Evolutionary conservation across 495 filamentous ascomycete genomes (phyloP), one percentile per base, ranked within the genome.

Genomic region (Podospora pseudocomata): DNA sequence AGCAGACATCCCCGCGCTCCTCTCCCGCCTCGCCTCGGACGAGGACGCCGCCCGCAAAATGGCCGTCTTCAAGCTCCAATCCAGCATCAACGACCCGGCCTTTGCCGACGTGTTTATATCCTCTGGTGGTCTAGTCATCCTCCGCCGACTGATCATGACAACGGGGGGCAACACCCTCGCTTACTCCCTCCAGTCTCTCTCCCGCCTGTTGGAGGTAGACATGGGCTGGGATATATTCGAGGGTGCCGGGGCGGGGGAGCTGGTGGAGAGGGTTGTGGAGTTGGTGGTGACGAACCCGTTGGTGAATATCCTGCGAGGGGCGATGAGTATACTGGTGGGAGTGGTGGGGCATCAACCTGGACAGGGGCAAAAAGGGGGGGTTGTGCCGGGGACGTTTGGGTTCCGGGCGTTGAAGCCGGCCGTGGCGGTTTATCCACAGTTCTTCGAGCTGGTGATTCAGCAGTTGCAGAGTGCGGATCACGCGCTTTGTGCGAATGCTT

Each of bases 21-120:
- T 87, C 70, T 79, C 83, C 75, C 84, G 84, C 69, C 80, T 87
- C 32, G 78, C 80, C 30, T 86, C 83, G 76, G 84, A 86, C 69
- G 85, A 86, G 80, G 96, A 98, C 85, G 92, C 92, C 39, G 91
- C 92, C 65, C 92, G 95, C 72, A 99, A 99, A 83, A 97, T 97
- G 92, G 95, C 95, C 15, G 96, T 93, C 67, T 99, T 99, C 86
- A 97, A 96, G 79, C 87, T 99, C 54, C 95, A 99, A 79, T 86
- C 87, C 55, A 92, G 89, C 68, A 97, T 99, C 74, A 92, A 92
- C 73, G 96, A 99, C 77, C 95, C 95, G 4, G 92, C 93, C 61
- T 98, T 99, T 76, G 96, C 95, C 57, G 96, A 98, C 77, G 86
- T 94, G 66, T 99, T 98, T 81, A 97, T 98, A 26, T 85, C 88